These are phyloP conservation scores for Bruguiera hainesii DNA, from an alignment of 441 rosid species.

Conservation along the genomic window DNA sequence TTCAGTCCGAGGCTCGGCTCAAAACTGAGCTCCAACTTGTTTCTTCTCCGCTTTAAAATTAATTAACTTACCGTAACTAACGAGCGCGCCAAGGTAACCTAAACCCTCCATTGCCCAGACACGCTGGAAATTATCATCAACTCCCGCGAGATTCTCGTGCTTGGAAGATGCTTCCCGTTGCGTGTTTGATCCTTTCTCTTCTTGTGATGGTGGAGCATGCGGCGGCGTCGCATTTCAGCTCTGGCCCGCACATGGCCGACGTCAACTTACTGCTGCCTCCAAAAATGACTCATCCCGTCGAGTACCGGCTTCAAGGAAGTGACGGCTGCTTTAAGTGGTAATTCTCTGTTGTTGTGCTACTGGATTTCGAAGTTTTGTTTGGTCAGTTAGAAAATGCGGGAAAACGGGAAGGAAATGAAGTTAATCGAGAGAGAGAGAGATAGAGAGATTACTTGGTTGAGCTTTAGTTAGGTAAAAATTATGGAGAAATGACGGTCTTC, in stretches of 20 bases:
- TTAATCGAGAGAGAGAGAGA: too few species aligned
- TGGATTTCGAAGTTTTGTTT: neutral
- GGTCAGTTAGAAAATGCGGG: neutral
- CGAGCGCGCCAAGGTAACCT: neutral
- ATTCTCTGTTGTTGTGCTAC: neutral
- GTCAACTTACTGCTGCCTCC: conserved; percentile 93
- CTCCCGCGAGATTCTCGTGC: neutral
- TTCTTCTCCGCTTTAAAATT: too few species aligned
- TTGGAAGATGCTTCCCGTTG: conserved; percentile 35
- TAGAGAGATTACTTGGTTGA: too few species aligned
- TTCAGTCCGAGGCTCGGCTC: neutral
- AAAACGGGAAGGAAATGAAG: too few species aligned
- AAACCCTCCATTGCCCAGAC: neutral
- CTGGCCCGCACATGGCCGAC: conserved; percentile 92
- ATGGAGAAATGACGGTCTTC: neutral
- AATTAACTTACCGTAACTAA: neutral
- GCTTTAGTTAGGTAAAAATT: neutral
- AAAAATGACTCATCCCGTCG: conserved; percentile 81
- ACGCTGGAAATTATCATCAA: too few species aligned
- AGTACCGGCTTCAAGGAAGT: conserved; percentile 92
- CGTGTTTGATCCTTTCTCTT: conserved; percentile 26
- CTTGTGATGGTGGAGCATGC: conserved; percentile 27
- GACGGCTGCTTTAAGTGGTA: conserved; percentile 99
- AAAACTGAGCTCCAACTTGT: too few species aligned
- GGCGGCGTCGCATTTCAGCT: conserved; percentile 35